Evolutionary conservation across 495 filamentous ascomycete genomes (phyloP).

Genomic region (Bacidia rubella): DNA sequence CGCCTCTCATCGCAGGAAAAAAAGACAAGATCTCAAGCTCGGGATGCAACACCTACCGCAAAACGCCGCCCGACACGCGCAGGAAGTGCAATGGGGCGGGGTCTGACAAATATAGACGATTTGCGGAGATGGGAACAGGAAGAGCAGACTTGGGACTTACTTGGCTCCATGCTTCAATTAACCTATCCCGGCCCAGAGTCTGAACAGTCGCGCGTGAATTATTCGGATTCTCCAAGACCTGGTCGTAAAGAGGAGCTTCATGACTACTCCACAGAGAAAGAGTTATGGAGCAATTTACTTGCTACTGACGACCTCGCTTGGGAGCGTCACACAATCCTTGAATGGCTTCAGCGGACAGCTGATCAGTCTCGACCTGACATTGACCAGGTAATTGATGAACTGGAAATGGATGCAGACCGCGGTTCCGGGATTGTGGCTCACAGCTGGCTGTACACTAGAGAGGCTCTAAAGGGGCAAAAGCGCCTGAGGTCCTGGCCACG

Average conservation of each 20-base stretch:
- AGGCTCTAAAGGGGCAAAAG: conserved; percentile 81
- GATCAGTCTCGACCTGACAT: conserved; percentile 50
- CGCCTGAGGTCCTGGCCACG: conserved; percentile 52
- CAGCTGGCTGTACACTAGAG: conserved; percentile 85
- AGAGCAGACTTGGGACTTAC: conserved; percentile 77
- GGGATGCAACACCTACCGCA: conserved; percentile 11
- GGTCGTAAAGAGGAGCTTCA: conserved; percentile 30
- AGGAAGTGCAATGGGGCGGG: conserved; percentile 1
- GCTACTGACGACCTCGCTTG: conserved; percentile 52
- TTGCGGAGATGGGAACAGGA: conserved; percentile 52
- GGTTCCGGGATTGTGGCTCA: conserved; percentile 56
- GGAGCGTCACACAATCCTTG: conserved; percentile 61
- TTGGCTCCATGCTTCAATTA: conserved; percentile 49
- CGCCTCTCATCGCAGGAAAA: conserved; percentile 16
- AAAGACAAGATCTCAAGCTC: conserved; percentile 10
- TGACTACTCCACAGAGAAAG: conserved; percentile 46
- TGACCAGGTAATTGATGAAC: conserved; percentile 57
- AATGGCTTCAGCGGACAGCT: conserved; percentile 71
- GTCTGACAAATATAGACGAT: conserved; percentile 33
- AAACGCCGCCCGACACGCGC: not conserved
- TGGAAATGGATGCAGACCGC: conserved; percentile 47
- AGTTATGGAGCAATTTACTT: conserved; percentile 52
- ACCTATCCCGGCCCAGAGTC: conserved; percentile 28
- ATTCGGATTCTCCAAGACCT: conserved; percentile 16
- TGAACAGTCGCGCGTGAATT: conserved; percentile 26